phyloP scores from a whole-genome alignment of 257 asterid species.

The Mitragyna speciosa region DNA sequence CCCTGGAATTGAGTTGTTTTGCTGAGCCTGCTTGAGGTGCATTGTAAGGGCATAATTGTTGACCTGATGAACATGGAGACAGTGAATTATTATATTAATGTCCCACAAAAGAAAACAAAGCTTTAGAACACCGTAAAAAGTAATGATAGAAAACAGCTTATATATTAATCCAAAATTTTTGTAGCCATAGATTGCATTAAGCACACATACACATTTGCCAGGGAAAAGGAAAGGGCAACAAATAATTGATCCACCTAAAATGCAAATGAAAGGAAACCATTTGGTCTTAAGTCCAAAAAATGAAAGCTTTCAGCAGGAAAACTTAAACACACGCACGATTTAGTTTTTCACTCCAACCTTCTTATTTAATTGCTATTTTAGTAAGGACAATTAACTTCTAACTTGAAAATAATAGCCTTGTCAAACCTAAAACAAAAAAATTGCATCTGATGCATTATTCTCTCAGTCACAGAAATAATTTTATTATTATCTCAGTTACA shows the following conservation, averaged over 20 bases:
- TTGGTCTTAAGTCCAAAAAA: background rate
- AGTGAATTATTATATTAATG: background rate
- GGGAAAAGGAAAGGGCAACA: background rate
- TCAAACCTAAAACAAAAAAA: too few relatives aligned
- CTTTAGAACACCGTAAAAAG: background rate
- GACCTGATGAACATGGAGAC: slow-evolving; percentile 40
- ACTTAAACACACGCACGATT: background rate
- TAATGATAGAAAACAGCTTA: background rate
- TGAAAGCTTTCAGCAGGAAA: background rate
- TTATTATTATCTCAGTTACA: too few relatives aligned
- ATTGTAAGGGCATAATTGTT: slow-evolving; percentile 71
- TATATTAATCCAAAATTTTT: background rate
- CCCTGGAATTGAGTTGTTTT: slow-evolving; percentile 64
- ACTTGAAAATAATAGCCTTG: too few relatives aligned
- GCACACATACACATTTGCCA: background rate
- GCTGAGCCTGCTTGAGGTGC: slow-evolving; percentile 95
- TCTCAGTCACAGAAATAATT: too few relatives aligned
- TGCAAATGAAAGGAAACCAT: background rate
- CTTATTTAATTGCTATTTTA: too few relatives aligned
- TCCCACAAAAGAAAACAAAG: background rate
- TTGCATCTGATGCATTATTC: too few relatives aligned
- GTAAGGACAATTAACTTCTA: too few relatives aligned
- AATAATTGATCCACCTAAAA: background rate
- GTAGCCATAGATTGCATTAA: background rate
- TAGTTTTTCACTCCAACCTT: background rate